A percentile compares a stretch with the other conserved stretches of the same genome.
Evolutionary conservation across 2,329 filamentous ascomycete species (phyloP).

Genomic region (Penicillium sp.): DNA sequence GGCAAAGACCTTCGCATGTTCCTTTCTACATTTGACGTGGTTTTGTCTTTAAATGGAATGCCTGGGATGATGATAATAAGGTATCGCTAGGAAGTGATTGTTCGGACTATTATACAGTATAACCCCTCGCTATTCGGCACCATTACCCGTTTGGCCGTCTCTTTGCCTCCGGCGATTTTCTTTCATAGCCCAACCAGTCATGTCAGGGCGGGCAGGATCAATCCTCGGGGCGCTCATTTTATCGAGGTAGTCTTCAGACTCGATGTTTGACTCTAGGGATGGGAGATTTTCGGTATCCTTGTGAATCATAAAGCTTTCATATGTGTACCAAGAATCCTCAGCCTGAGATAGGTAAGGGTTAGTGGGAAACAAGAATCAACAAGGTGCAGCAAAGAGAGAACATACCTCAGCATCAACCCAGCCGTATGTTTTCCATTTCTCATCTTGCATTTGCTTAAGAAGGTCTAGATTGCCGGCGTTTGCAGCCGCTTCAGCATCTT

Average conservation of each 20-base stretch:
- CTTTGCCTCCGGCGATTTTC: conserved; percentile 33
- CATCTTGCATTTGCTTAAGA: conserved; percentile 67
- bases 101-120: background rate
- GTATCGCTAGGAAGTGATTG: background rate
- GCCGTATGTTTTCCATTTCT: conserved; percentile 68
- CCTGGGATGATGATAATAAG: background rate
- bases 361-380: conserved; percentile 6
- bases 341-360: conserved; percentile 32
- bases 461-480: conserved; percentile 66
- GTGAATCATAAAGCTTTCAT: conserved; percentile 61
- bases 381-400: background rate
- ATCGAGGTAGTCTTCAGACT: conserved; percentile 54
- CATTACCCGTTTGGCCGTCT: conserved; percentile 13
- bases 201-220: conserved; percentile 36
- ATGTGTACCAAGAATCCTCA: conserved; percentile 64
- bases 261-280: conserved; percentile 48
- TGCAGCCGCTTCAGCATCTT: conserved; percentile 55
- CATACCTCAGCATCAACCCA: conserved; percentile 47
- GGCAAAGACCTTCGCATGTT: background rate
- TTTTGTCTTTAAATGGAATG: background rate
- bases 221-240: conserved; percentile 50
- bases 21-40: background rate
- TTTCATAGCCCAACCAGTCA: conserved; percentile 41
- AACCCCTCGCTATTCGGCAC: conserved; percentile 15
- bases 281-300: conserved; percentile 38